These are phyloP conservation scores for Aspergillus brasiliensis DNA, from an alignment of 2,329 filamentous ascomycete genomes.

Conservation along the genomic window DNA sequence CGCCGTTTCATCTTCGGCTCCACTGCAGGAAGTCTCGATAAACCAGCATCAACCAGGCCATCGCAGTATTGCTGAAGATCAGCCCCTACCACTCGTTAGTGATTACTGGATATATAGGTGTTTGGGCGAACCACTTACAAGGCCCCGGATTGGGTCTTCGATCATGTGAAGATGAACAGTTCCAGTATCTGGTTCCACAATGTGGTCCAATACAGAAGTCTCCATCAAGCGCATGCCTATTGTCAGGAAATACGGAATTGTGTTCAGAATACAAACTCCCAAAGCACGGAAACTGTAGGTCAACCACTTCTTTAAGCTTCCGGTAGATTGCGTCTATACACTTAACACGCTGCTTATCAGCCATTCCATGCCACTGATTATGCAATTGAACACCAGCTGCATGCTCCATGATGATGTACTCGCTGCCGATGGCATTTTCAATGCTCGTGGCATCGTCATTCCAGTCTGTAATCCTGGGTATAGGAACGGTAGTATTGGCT, in stretches of 20 bases:
- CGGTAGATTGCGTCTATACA: conserved; percentile 20
- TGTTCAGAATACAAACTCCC: conserved; percentile 40
- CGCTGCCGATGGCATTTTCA: conserved; percentile 36
- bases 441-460: conserved; percentile 34
- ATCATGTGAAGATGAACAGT: conserved; percentile 29
- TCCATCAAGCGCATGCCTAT: conserved; percentile 22
- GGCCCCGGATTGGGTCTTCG: conserved; percentile 40
- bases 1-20: conserved; percentile 20
- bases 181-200: conserved; percentile 32
- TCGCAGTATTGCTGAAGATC: conserved; percentile 36
- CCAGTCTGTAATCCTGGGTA: conserved; percentile 49
- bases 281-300: conserved; percentile 38
- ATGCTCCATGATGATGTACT: conserved; percentile 48
- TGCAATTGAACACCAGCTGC: conserved; percentile 35
- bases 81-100: conserved; percentile 32
- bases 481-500: conserved; percentile 42
- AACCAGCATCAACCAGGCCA: conserved; percentile 43
- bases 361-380: conserved; percentile 36
- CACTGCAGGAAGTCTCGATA: conserved; percentile 37
- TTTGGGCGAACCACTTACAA: conserved; percentile 32
- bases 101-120: conserved; percentile 1
- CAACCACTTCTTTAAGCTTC: conserved; percentile 8
- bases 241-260: conserved; percentile 14
- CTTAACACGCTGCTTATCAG: conserved; percentile 29
- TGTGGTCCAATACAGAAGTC: conserved; percentile 37